Evolutionary conservation across 441 rosid species (phyloP).

Genomic region (Gossypium aridum): DNA sequence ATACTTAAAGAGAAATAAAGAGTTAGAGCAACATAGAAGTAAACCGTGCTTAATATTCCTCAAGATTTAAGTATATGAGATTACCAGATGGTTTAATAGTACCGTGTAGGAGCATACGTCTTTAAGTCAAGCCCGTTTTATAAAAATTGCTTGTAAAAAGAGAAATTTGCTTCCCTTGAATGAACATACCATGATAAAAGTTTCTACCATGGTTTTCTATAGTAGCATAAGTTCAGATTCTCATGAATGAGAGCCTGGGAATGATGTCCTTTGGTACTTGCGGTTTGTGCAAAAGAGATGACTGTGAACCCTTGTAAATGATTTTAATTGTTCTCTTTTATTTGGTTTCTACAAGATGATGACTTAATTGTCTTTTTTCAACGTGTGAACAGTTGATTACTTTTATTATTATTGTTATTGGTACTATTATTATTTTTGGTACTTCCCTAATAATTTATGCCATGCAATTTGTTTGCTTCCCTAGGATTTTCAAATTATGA

Average conservation of each 20-base stretch:
- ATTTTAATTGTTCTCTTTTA: background rate
- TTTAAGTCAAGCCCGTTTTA: background rate
- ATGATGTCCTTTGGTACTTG: background rate
- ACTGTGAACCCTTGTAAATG: background rate
- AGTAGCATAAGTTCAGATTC: background rate
- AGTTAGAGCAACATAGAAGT: background rate
- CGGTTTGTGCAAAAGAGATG: background rate
- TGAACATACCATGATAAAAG: background rate
- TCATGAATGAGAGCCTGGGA: background rate
- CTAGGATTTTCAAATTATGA: background rate
- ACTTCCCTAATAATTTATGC: background rate
- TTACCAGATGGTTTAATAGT: background rate
- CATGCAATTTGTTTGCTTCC: constrained; percentile 3
- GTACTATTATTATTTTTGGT: background rate
- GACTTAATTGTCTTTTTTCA: background rate
- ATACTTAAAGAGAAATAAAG: background rate
- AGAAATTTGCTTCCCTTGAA: background rate
- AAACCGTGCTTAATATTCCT: background rate
- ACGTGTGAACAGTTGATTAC: background rate
- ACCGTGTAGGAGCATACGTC: background rate
- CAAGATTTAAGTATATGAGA: background rate
- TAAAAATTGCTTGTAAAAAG: background rate
- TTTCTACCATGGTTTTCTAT: background rate
- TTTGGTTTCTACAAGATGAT: background rate
- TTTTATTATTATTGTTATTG: background rate